Percentiles rank a stretch among this genome's conserved stretches.
Conservation (phyloP, 2,329 filamentous ascomycete genomes). For the Mycosphaerella arachidis region DNA sequence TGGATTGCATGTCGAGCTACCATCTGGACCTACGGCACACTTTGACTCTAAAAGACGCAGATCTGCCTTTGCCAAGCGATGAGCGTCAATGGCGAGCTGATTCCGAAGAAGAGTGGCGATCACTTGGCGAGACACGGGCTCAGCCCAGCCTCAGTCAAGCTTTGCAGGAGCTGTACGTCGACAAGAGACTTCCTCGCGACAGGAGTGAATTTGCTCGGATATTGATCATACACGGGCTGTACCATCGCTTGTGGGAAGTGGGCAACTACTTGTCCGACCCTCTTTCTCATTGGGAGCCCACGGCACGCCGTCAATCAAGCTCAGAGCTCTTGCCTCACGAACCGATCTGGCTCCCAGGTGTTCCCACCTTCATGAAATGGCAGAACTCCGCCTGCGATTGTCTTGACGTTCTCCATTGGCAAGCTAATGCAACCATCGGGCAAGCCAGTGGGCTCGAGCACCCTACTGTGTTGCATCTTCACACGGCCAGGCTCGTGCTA, state of each 20-base stretch:
- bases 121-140: constrained; percentile 7
- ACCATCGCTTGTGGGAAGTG: constrained; percentile 48
- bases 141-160: constrained; percentile 38
- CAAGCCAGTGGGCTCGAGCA: constrained; percentile 50
- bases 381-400: constrained; percentile 45
- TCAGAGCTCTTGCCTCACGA: constrained; percentile 11
- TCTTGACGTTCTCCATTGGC: constrained; percentile 56
- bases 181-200: constrained; percentile 43
- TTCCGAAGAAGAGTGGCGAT: constrained; percentile 22
- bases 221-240: constrained; percentile 49
- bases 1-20: constrained; percentile 24
- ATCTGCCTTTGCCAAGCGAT: constrained; percentile 24
- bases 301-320: constrained; percentile 17
- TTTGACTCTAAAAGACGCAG: constrained; percentile 16
- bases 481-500: constrained; percentile 51
- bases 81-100: constrained; percentile 27
- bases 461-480: constrained; percentile 53
- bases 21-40: constrained; percentile 16
- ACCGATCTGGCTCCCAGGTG: constrained; percentile 44
- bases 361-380: constrained; percentile 47
- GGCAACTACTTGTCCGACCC: constrained; percentile 43
- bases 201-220: constrained; percentile 49
- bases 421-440: constrained; percentile 50
- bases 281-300: constrained; percentile 37
- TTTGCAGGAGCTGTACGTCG: constrained; percentile 46